phyloP scores from a whole-genome alignment of 1,284 basidiomycete genomes.

The Leccinum ponderosum region DNA sequence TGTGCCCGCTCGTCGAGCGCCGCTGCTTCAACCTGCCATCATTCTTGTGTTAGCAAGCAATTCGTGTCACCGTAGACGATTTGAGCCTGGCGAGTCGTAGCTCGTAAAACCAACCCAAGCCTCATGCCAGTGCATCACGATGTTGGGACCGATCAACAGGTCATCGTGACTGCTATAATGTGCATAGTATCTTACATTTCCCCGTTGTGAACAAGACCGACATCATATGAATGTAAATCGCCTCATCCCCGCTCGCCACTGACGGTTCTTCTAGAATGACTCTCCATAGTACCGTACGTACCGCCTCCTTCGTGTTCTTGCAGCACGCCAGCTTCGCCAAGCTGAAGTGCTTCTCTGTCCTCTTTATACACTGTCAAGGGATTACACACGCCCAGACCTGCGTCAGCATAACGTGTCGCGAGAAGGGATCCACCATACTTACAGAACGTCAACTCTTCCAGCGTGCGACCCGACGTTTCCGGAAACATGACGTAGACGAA shows the following conservation, averaged over 20 bases:
- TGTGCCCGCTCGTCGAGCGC: not conserved
- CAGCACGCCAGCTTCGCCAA: not conserved
- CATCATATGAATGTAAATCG: not conserved
- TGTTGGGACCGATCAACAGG: not conserved
- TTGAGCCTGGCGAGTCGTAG: no score
- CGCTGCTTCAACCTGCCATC: not conserved
- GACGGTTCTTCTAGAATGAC: not conserved
- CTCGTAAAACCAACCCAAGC: not conserved
- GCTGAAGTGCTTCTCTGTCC: not conserved
- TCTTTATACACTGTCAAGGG: not conserved
- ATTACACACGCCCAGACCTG: not conserved
- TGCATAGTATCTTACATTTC: no score
- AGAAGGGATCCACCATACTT: not conserved
- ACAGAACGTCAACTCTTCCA: not conserved
- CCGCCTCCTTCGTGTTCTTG: not conserved
- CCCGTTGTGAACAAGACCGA: not conserved
- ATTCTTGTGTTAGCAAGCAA: no score
- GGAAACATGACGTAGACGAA: not conserved
- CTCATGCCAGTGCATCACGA: not conserved
- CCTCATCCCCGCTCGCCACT: not conserved
- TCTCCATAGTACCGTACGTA: not conserved
- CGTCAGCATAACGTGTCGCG: not conserved
- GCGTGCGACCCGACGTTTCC: not conserved
- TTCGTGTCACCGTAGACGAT: no score
- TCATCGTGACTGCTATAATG: no score